Conservation (phyloP, 768 basidiomycete species). For the Boletus sp. region DNA sequence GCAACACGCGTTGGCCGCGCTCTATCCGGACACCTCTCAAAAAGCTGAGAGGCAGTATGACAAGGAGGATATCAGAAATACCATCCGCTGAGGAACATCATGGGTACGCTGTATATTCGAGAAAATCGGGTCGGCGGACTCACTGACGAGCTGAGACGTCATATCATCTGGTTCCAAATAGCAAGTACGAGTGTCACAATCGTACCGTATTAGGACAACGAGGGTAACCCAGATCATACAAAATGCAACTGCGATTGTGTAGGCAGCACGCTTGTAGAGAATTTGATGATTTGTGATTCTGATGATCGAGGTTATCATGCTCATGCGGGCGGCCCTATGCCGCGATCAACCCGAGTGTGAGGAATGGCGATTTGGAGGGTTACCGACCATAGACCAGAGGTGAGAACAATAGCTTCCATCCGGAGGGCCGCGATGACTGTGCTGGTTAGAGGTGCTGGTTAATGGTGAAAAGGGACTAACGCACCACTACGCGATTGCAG, state of each 20-base stretch:
- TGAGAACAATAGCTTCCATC: neutral
- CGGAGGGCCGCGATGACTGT: neutral
- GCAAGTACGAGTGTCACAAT: neutral
- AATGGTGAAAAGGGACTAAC: neutral
- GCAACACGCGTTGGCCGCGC: neutral
- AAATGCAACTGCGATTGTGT: neutral
- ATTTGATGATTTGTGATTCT: neutral
- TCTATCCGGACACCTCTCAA: slow-evolving; percentile 4
- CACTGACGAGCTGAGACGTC: neutral
- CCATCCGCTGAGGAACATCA: slow-evolving; percentile 7
- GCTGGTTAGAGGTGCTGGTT: neutral
- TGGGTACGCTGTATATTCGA: neutral
- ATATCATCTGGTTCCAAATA: no score
- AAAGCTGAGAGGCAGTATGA: slow-evolving; percentile 2
- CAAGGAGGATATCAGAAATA: slow-evolving; percentile 6
- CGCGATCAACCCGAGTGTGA: neutral
- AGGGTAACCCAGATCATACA: neutral
- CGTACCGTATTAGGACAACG: neutral
- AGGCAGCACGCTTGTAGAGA: neutral
- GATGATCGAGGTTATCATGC: slow-evolving; percentile 1
- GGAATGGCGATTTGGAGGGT: neutral
- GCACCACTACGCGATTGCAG: neutral
- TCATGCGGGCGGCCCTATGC: slow-evolving; percentile 2
- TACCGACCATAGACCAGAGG: slow-evolving; percentile 1
- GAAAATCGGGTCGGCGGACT: neutral